phyloP scores from a whole-genome alignment of 305 asterid genomes.

The Withania somnifera region DNA sequence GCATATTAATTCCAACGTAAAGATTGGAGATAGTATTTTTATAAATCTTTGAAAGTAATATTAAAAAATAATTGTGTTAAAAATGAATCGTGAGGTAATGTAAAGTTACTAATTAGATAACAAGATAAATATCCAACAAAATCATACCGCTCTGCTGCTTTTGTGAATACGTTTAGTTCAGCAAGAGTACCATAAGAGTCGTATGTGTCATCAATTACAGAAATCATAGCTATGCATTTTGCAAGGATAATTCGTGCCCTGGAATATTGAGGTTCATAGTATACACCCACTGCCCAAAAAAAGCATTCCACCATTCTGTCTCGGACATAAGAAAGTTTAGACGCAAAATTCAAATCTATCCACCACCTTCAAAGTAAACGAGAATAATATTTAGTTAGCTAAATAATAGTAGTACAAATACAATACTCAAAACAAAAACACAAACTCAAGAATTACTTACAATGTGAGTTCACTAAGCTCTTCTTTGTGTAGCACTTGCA shows the following conservation, averaged over 20 bases:
- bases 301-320: constrained; percentile 7
- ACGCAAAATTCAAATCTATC: neutral
- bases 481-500: constrained; percentile 9
- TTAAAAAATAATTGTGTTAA: too few species aligned
- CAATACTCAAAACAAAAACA: neutral
- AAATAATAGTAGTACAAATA: neutral
- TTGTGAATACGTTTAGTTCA: neutral
- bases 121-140: too few species aligned
- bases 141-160: neutral
- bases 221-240: neutral
- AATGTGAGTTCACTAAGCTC: constrained; percentile 22
- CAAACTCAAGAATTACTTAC: constrained; percentile 4
- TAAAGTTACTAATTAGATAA: too few species aligned
- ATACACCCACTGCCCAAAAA: constrained; percentile 4
- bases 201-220: constrained; percentile 4
- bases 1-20: neutral
- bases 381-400: neutral
- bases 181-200: constrained; percentile 1
- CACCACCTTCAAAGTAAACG: neutral
- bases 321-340: constrained; percentile 4
- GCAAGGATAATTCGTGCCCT: neutral
- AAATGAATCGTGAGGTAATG: too few species aligned
- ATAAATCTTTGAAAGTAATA: too few species aligned
- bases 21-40: too few species aligned
- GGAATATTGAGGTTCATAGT: constrained; percentile 5